phyloP scores from a whole-genome alignment of 1,139 yeast genomes.

The Blastobotrys raffinosifermentans region DNA sequence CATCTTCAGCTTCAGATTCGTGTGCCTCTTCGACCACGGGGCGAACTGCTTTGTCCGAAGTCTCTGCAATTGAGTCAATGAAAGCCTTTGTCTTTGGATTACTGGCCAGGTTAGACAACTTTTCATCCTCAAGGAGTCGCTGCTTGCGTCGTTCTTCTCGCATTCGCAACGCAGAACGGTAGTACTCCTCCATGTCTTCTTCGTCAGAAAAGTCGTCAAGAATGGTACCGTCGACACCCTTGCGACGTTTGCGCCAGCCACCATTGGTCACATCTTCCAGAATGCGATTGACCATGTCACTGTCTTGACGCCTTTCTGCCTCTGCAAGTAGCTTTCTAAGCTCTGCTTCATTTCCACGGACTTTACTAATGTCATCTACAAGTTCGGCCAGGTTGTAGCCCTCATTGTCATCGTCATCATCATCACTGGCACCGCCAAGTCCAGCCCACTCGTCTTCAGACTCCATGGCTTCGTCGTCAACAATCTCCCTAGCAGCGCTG shows the following conservation, averaged over 20 bases:
- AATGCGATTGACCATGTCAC: conserved; percentile 63
- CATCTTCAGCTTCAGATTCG: conserved; percentile 14
- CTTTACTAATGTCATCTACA: conserved; percentile 67
- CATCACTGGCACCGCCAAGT: conserved; percentile 77
- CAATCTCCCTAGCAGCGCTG: conserved; percentile 46
- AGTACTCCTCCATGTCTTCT: conserved; percentile 48
- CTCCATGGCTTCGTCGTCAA: conserved; percentile 89
- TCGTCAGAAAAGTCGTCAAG: conserved; percentile 65
- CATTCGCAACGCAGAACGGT: conserved; percentile 42
- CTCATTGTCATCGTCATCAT: conserved; percentile 52
- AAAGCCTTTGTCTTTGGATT: conserved; percentile 68
- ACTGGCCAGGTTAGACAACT: conserved; percentile 43
- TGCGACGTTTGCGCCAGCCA: conserved; percentile 60
- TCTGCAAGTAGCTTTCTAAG: conserved; percentile 58
- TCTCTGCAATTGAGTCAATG: conserved; percentile 61
- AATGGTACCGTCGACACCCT: conserved; percentile 51
- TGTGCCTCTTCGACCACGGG: conserved; percentile 19
- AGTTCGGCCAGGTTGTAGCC: conserved; percentile 75
- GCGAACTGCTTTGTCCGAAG: conserved; percentile 16
- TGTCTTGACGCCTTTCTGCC: conserved; percentile 65
- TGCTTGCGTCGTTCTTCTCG: conserved; percentile 52
- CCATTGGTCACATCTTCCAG: conserved; percentile 81
- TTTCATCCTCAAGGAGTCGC: conserved; percentile 50
- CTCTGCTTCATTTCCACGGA: conserved; percentile 55
- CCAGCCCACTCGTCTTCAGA: conserved; percentile 97